Percentiles rank a stretch among this genome's conserved stretches.
phyloP scores from a whole-genome alignment of 805 yeast species.

The Wickerhamomyces strasburgensis region DNA sequence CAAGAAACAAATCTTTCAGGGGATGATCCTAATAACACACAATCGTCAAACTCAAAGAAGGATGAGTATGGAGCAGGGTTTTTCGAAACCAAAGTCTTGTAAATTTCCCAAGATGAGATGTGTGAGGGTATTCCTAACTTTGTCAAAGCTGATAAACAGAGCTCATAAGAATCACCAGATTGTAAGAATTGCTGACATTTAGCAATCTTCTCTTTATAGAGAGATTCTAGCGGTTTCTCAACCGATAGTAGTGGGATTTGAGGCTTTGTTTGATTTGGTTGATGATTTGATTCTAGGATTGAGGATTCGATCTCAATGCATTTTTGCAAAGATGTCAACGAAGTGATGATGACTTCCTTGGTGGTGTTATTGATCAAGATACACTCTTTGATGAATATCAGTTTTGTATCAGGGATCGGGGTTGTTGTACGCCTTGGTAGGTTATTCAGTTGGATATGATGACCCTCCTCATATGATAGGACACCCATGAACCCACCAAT shows the following conservation, averaged over 20 bases:
- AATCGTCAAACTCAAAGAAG: constrained; percentile 63
- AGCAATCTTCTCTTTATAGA: constrained; percentile 51
- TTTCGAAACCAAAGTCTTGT: constrained; percentile 58
- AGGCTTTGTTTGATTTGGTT: background rate
- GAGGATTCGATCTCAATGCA: constrained; percentile 21
- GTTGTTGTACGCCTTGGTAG: constrained; percentile 35
- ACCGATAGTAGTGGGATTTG: constrained; percentile 26
- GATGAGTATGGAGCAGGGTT: constrained; percentile 95
- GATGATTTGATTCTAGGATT: constrained; percentile 1
- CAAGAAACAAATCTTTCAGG: constrained; percentile 92
- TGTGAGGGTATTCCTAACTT: constrained; percentile 45
- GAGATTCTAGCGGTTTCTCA: constrained; percentile 44
- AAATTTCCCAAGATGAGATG: constrained; percentile 70
- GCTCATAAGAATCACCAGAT: constrained; percentile 88
- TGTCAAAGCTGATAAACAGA: constrained; percentile 82
- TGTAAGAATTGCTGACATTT: constrained; percentile 63
- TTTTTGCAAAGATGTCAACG: constrained; percentile 29
- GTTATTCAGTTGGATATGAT: constrained; percentile 28
- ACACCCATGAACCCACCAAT: constrained; percentile 89
- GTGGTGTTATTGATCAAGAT: constrained; percentile 48
- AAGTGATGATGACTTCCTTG: constrained; percentile 44
- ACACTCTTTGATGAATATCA: constrained; percentile 65
- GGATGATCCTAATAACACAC: constrained; percentile 69
- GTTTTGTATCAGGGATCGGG: constrained; percentile 64
- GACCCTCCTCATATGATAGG: constrained; percentile 85